phyloP scores from a whole-genome alignment of 106 monocot species.

The Narthecium ossifragum region DNA sequence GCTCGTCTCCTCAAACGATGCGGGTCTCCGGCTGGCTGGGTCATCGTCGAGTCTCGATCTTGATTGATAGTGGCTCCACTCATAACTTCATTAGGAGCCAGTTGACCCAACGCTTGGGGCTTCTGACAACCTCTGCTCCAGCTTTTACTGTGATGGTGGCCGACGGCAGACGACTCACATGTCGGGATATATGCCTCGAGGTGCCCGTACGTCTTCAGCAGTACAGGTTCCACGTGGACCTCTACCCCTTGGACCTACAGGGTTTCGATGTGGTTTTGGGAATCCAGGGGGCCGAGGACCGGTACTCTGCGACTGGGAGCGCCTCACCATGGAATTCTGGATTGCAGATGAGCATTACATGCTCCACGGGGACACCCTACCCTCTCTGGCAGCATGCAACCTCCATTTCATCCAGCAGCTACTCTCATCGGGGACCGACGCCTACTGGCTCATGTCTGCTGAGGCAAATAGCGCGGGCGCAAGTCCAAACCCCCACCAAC shows the following conservation, averaged over 20 bases:
- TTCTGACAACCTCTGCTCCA: not conserved
- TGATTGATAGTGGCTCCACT: constrained; percentile 1
- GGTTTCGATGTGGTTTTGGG: too few relatives aligned
- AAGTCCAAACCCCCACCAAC: too few relatives aligned
- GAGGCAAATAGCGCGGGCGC: too few relatives aligned
- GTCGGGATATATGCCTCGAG: not conserved
- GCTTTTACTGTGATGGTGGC: not conserved
- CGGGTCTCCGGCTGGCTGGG: not conserved
- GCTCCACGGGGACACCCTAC: too few relatives aligned
- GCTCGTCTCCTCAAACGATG: not conserved
- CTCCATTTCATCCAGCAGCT: too few relatives aligned
- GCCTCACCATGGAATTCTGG: not conserved
- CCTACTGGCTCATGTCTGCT: too few relatives aligned
- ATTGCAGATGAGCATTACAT: not conserved
- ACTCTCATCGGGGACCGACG: too few relatives aligned
- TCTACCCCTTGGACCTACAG: too few relatives aligned
- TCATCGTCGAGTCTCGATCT: not conserved
- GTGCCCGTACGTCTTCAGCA: not conserved
- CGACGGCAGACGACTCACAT: not conserved
- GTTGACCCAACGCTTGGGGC: not conserved
- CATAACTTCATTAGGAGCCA: not conserved
- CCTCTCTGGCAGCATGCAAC: too few relatives aligned
- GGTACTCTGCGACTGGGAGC: too few relatives aligned
- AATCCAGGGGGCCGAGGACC: too few relatives aligned
- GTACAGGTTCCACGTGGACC: too few relatives aligned